phyloP scores from a whole-genome alignment of 441 rosid species.

The Populus hybrid region DNA sequence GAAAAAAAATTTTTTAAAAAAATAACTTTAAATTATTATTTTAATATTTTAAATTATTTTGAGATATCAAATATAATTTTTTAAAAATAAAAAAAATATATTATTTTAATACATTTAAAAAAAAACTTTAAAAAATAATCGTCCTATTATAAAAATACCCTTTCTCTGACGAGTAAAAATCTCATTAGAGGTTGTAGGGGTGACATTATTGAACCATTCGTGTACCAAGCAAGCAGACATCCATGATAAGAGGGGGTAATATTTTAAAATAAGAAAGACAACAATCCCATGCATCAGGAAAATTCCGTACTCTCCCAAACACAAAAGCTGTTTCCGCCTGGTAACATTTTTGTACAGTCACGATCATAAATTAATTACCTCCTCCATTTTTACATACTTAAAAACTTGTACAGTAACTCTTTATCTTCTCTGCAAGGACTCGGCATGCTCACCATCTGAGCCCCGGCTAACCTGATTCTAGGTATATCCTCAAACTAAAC shows the following conservation, averaged over 20 bases:
- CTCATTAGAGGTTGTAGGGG: background rate
- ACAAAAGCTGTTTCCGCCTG: conserved; percentile 27
- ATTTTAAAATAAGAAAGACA: conserved; percentile 14
- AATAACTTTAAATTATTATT: no score
- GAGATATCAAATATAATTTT: no score
- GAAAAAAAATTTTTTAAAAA: no score
- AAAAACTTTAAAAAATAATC: no score
- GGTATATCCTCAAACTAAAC: conserved; percentile 47
- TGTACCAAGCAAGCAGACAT: background rate
- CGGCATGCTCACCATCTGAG: conserved; percentile 32
- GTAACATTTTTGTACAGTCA: conserved; percentile 40
- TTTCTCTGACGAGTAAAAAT: background rate
- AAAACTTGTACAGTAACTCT: conserved; percentile 36
- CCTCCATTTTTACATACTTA: conserved; percentile 37
- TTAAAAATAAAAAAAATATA: no score
- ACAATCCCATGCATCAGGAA: conserved; percentile 27
- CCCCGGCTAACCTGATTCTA: conserved; percentile 43
- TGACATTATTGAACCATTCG: background rate
- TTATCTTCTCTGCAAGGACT: conserved; percentile 25
- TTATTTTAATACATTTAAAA: no score
- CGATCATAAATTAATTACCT: conserved; percentile 26
- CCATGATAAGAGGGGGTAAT: background rate
- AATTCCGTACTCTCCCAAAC: conserved; percentile 30
- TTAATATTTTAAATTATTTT: no score
- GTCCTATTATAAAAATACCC: background rate